phyloP scores from a whole-genome alignment of 495 filamentous ascomycete genomes.

The Daldinia concentrica region DNA sequence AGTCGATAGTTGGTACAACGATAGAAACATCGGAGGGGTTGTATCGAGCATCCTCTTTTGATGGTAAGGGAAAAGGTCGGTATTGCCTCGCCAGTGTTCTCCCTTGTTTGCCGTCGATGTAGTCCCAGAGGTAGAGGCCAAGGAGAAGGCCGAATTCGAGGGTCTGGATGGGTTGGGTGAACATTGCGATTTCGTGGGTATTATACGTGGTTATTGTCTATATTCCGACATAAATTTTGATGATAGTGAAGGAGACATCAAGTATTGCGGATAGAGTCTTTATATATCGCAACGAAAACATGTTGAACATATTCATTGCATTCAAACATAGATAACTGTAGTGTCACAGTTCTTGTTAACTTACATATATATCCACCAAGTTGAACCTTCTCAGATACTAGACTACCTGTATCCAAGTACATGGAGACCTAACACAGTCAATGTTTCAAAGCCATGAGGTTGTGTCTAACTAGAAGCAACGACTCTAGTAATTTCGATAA shows the following conservation, averaged over 20 bases:
- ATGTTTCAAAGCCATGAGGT: too few species aligned
- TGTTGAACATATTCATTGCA: neutral
- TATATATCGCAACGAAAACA: neutral
- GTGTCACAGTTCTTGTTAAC: too few species aligned
- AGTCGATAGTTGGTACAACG: slow-evolving; percentile 31
- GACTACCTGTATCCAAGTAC: too few species aligned
- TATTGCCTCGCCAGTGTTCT: neutral
- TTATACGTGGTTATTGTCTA: neutral
- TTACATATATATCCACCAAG: too few species aligned
- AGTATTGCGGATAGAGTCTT: neutral
- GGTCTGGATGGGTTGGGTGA: neutral
- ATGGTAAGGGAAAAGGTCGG: slow-evolving; percentile 18
- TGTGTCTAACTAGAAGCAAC: too few species aligned
- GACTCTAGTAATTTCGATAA: too few species aligned
- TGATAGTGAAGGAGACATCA: neutral
- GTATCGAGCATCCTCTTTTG: neutral
- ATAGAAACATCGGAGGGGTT: slow-evolving; percentile 9
- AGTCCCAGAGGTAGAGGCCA: slow-evolving; percentile 33
- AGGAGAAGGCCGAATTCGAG: neutral
- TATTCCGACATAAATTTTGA: neutral
- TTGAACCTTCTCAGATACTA: too few species aligned
- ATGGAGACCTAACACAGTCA: too few species aligned
- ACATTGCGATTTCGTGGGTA: neutral
- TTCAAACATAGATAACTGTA: neutral
- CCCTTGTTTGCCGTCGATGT: slow-evolving; percentile 9